phyloP scores from a whole-genome alignment of 495 filamentous ascomycete genomes.

The Achaetomiella virescens region DNA sequence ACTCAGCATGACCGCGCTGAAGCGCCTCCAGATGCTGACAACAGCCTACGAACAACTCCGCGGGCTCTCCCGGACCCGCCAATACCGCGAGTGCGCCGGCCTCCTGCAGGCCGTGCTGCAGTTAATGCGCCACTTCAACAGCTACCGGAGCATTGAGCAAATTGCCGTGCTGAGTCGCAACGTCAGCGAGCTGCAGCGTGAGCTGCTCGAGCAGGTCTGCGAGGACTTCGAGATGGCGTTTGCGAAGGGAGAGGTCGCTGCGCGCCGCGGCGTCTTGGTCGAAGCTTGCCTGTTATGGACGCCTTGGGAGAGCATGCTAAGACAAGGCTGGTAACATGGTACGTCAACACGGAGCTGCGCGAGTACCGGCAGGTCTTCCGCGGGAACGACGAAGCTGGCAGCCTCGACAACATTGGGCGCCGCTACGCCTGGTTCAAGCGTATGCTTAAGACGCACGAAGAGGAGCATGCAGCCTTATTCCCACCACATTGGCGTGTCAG shows the following conservation, averaged over 20 bases:
- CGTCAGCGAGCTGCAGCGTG: conserved; percentile 88
- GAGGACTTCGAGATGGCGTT: conserved; percentile 97
- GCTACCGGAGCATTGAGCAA: conserved; percentile 94
- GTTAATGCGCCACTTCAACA: conserved; percentile 98
- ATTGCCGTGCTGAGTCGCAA: conserved; percentile 90
- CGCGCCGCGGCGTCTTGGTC: conserved; percentile 61
- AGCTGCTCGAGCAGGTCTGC: conserved; percentile 92
- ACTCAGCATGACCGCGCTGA: conserved; percentile 94
- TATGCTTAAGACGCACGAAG: conserved; percentile 93
- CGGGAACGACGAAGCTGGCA: conserved; percentile 94
- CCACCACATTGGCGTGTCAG: conserved; percentile 83
- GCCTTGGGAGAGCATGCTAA: conserved; percentile 85
- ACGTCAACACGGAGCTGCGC: conserved; percentile 92
- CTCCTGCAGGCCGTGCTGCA: conserved; percentile 93
- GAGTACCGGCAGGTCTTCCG: conserved; percentile 95
- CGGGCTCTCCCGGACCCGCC: conserved; percentile 72
- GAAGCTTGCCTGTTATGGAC: conserved; percentile 92
- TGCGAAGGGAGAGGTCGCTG: conserved; percentile 76
- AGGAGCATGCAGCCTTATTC: conserved; percentile 86
- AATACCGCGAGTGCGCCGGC: conserved; percentile 95
- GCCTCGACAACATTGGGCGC: conserved; percentile 91
- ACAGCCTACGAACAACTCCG: conserved; percentile 96
- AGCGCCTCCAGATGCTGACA: conserved; percentile 95
- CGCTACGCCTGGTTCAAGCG: conserved; percentile 95
- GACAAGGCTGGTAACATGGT: conserved; percentile 84